Percentiles rank a stretch among this genome's conserved stretches.
phyloP scores from a whole-genome alignment of 352 stramenopile genomes.

The Phytophthora aleatoria region DNA sequence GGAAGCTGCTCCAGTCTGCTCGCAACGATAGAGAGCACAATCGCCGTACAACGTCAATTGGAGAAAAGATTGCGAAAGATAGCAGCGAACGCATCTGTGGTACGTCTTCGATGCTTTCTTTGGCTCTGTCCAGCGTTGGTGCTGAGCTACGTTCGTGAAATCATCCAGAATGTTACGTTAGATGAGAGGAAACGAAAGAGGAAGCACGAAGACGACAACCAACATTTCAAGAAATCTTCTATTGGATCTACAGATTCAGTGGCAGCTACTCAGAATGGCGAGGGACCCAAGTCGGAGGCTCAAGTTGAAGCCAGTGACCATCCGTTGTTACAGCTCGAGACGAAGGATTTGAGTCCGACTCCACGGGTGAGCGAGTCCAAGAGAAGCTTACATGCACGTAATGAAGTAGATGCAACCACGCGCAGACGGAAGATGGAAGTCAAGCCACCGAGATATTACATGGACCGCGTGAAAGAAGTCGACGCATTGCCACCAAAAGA shows the following conservation, averaged over 20 bases:
- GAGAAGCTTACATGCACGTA: background rate
- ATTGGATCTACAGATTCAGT: background rate
- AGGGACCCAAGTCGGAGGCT: background rate
- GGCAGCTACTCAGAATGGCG: background rate
- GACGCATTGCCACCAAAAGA: background rate
- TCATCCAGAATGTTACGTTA: background rate
- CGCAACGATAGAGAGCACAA: background rate
- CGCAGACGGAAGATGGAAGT: background rate
- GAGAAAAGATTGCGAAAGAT: background rate
- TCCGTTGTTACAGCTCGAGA: background rate
- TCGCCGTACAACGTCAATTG: background rate
- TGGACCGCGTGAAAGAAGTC: background rate
- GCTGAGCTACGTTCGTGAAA: background rate
- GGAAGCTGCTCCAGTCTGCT: constrained; percentile 7
- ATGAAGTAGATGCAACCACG: background rate
- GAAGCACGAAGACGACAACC: background rate
- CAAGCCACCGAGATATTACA: constrained; percentile 3
- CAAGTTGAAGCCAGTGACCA: background rate
- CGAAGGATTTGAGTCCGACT: background rate
- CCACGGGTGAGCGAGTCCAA: background rate
- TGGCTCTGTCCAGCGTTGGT: background rate
- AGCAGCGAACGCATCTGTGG: background rate
- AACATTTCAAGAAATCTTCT: background rate
- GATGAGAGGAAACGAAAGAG: constrained; percentile 1
- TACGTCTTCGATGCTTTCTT: background rate